A percentile compares a stretch with the other conserved stretches of the same genome.
Evolutionary conservation across 2,329 filamentous ascomycete genomes (phyloP).

Genomic region (Cladosporium sp.): DNA sequence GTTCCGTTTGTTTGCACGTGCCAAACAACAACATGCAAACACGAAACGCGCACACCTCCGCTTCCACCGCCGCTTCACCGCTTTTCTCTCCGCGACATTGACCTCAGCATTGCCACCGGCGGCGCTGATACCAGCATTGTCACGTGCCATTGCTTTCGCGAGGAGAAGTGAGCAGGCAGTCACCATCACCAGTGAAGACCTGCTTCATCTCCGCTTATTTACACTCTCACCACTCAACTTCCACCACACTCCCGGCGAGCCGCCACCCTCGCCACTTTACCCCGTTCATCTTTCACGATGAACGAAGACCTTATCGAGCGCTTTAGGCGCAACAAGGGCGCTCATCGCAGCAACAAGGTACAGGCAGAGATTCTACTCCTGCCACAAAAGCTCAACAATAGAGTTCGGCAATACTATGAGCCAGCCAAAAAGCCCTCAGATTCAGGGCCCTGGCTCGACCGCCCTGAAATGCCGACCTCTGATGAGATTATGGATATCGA

Average conservation of each 20-base stretch:
- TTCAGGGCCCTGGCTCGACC: constrained; percentile 33
- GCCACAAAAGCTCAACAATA: constrained; percentile 30
- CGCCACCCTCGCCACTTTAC: background rate
- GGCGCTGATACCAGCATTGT: background rate
- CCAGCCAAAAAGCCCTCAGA: constrained; percentile 19
- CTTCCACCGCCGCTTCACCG: background rate
- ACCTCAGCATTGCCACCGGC: background rate
- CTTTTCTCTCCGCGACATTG: background rate
- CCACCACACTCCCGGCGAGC: constrained; percentile 3
- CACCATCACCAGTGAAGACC: background rate
- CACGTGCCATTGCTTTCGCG: background rate
- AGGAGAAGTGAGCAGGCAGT: background rate
- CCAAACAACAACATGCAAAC: constrained; percentile 10
- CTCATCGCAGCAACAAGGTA: background rate
- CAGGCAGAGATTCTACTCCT: constrained; percentile 22
- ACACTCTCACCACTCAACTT: background rate
- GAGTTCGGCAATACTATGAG: constrained; percentile 32
- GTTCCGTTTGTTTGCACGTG: constrained; percentile 2
- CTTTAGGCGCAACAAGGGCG: constrained; percentile 25
- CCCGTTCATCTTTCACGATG: background rate
- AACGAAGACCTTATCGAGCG: constrained; percentile 35
- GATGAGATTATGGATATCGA: constrained; percentile 51
- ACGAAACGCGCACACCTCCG: background rate
- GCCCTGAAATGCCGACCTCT: constrained; percentile 57
- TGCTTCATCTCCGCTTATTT: background rate